Evolutionary conservation across 306 rosid species (phyloP), one percentile per base, ranked within the genome.

Genomic region (Glycine tomentella): DNA sequence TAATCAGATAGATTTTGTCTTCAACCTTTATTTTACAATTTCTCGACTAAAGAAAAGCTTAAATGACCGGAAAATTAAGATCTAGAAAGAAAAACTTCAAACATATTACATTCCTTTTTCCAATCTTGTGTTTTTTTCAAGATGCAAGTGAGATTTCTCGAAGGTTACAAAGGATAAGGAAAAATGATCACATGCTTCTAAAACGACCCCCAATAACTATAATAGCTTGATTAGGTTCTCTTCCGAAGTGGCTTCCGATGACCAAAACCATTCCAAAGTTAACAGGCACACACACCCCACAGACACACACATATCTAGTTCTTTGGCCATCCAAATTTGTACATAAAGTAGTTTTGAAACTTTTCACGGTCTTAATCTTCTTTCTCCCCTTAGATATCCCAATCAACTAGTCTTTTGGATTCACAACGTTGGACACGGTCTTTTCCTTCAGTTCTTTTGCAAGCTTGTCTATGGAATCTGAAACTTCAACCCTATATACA

Each of bases 401-500:
- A 69, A 25, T 49, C 73, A 45, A 14, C 69, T 72, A 73, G 9
- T 78, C 88, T 74, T 9, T 76, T 2, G 75, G 63, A 63, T 80
- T 76, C 38, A 72, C 86, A 68, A 77, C 38, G 20, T 78, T 66
- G 7, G 80, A 67, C 8, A 33, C 75, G 49, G 73, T 44, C 17
- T 83, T 83, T 78, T 85, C 92, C 89, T 84, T 88, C 85, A 95
- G 71, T 76, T 91, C 94, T 46, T 85, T 86, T 0, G 94, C 80
- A 10, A 94, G 93, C 15, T 88, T 86, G 72, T 84, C 15, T 16
- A 92, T 92, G 8, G 98, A 91, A 83, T 90, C 89, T 2, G 96
- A 93, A 66, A 95, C 90, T 74, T 95, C 98, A 33, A 86, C 98
- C 83, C 74, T 93, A 63, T 95, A 91, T 16, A 87, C 96, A 68